Conservation (phyloP, 2,329 filamentous ascomycete species). For the Pyricularia sp. region DNA sequence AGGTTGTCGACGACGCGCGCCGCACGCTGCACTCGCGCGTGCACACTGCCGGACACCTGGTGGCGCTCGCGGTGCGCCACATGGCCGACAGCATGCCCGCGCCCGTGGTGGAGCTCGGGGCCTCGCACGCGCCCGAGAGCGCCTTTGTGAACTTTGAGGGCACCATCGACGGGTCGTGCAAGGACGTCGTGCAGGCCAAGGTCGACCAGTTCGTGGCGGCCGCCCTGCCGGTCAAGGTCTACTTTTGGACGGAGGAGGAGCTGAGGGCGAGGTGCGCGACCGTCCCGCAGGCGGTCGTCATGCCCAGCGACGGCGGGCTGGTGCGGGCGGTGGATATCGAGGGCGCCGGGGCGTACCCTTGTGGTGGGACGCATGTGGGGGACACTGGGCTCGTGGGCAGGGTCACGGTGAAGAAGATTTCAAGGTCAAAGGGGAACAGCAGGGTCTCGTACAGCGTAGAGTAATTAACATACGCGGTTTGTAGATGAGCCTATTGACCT, state of each 20-base stretch:
- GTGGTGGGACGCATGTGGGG: slow-evolving; percentile 65
- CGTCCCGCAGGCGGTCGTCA: slow-evolving; percentile 24
- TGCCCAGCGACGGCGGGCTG: slow-evolving; percentile 46
- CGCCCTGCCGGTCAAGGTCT: slow-evolving; percentile 50
- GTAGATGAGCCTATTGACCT: background rate
- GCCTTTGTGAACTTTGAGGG: slow-evolving; percentile 61
- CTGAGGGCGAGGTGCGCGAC: slow-evolving; percentile 44
- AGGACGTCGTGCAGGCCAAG: slow-evolving; percentile 50
- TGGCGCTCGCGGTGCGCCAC: slow-evolving; percentile 56
- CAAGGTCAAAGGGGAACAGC: slow-evolving; percentile 52
- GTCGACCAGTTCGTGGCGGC: slow-evolving; percentile 48
- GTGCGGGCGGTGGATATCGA: slow-evolving; percentile 61
- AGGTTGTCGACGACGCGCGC: slow-evolving; percentile 51
- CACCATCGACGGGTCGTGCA: slow-evolving; percentile 53
- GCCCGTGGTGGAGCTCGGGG: slow-evolving; percentile 57
- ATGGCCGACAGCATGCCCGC: slow-evolving; percentile 41
- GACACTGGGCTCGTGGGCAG: slow-evolving; percentile 49
- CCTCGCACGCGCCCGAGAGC: slow-evolving; percentile 59
- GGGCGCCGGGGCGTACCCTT: slow-evolving; percentile 61
- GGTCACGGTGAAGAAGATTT: slow-evolving; percentile 58
- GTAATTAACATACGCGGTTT: background rate
- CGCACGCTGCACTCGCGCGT: slow-evolving; percentile 56
- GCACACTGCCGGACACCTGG: slow-evolving; percentile 66
- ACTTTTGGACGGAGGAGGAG: slow-evolving; percentile 59
- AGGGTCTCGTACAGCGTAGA: slow-evolving; percentile 30